These are phyloP conservation scores for Spinacia oleracea DNA, from an alignment of 179 eudicot genomes.

Conservation along the genomic window DNA sequence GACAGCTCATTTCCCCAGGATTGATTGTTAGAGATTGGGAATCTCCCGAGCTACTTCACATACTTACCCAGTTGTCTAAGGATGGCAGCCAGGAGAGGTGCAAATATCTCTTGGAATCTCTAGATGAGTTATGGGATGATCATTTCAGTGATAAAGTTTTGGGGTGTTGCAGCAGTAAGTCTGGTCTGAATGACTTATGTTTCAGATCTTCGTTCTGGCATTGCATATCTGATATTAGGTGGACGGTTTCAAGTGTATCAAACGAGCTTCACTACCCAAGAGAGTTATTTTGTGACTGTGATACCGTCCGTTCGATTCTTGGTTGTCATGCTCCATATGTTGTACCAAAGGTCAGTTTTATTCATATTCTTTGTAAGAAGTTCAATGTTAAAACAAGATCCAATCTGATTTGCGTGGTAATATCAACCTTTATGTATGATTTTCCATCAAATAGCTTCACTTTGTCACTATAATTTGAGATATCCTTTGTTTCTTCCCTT, in stretches of 20 bases:
- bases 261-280: slow-evolving; percentile 64
- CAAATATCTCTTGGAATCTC: slow-evolving; percentile 64
- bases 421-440: background rate
- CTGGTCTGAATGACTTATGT: slow-evolving; percentile 37
- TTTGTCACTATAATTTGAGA: background rate
- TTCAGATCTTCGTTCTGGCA: slow-evolving; percentile 62
- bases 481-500: background rate
- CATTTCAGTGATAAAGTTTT: slow-evolving; percentile 58
- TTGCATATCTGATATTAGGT: slow-evolving; percentile 49
- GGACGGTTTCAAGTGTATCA: slow-evolving; percentile 70
- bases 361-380: background rate
- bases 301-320: slow-evolving; percentile 66
- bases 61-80: slow-evolving; percentile 57
- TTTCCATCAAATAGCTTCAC: background rate
- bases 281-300: slow-evolving; percentile 81
- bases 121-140: slow-evolving; percentile 82
- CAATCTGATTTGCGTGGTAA: slow-evolving; percentile 8
- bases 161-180: slow-evolving; percentile 39
- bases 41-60: slow-evolving; percentile 62
- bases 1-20: slow-evolving; percentile 40
- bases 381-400: slow-evolving; percentile 1
- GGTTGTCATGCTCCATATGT: slow-evolving; percentile 78
- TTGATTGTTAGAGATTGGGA: slow-evolving; percentile 74
- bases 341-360: slow-evolving; percentile 76
- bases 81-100: slow-evolving; percentile 49